Base-by-base conservation (phyloP, 345 rosid species). In the Cochlearia excelsa region DNA sequence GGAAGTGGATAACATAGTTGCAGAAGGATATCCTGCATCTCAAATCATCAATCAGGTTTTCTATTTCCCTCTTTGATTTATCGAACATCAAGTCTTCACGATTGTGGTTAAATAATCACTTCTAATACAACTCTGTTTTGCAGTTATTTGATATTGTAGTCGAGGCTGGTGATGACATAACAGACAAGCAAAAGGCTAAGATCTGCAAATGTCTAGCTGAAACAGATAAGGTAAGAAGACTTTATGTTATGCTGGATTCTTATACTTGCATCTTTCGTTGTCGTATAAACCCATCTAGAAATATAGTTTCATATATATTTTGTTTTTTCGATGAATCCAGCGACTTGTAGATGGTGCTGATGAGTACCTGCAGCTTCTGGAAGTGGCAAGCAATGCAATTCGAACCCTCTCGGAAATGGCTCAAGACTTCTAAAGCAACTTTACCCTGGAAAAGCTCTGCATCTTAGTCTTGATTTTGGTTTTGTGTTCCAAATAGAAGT, bases 321-420 rank as follows among this genome's bases (percentile, higher is more conserved):
- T 54, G 7, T 59, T 52, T 43, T 51, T 69, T 37, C 7, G 11
- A 54, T 54, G 42, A 6, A 67, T 78, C 77, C 95, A 90, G 99
- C 61, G 83, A 71, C 95, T 93, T 30, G 77, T 93, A 56, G 99
- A 87, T 50, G 97, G 95, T 3, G 99, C 96, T 10, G 96, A 90
- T 48, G 99, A 90, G 82, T 87, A 93, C 80, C 63, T 93, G 83
- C 97, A 87, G 84, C 84, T 93, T 60, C 80, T 93, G 67, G 87
- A 87, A 61, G 88, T 81, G 65, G 72, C 86, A 61, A 84, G 97
- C 78, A 74, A 61, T 61, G 74, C 86, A 27, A 81, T 85, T 75
- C 74, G 81, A 54, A 82, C 90, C 26, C 79, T 82, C 54, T 73
- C 82, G 67, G 79, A 84, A 74, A 83, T 89, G 94, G 86, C 97